Conservation (phyloP, 768 basidiomycete species). For the Boletus coccyginus region DNA sequence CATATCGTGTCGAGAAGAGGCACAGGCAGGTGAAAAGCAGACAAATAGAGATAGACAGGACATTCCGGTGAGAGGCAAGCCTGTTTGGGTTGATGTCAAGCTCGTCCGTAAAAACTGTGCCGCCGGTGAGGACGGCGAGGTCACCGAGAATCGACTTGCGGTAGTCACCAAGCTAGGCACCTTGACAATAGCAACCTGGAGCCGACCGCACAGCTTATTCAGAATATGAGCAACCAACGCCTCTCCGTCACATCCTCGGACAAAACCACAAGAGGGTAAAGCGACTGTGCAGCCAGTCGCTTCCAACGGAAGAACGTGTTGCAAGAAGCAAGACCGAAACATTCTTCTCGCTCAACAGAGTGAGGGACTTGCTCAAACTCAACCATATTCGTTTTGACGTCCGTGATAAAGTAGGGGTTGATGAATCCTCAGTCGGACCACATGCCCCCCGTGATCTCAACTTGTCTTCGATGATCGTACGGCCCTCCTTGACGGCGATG, state of each 20-base stretch:
- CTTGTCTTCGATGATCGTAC: conserved; percentile 92
- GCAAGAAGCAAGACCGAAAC: conserved; percentile 88
- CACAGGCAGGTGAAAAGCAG: too few species aligned
- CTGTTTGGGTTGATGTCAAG: conserved; percentile 96
- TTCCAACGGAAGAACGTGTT: too few species aligned
- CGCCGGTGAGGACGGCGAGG: conserved; percentile 93
- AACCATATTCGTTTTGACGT: conserved; percentile 92
- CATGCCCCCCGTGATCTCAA: conserved; percentile 99
- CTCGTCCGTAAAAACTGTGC: conserved; percentile 94
- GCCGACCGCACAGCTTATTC: conserved; percentile 98
- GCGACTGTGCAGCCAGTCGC: conserved; percentile 71
- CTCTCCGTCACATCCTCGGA: conserved; percentile 96
- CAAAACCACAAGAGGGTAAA: conserved; percentile 91
- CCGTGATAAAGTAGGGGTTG: conserved; percentile 96
- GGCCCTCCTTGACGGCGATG: conserved; percentile 99
- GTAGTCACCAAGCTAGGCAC: conserved; percentile 98
- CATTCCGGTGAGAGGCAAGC: too few species aligned
- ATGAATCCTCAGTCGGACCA: conserved; percentile 98
- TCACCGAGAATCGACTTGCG: conserved; percentile 97
- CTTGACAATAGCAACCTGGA: conserved; percentile 91
- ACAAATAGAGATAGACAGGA: too few species aligned
- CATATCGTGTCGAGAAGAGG: too few species aligned
- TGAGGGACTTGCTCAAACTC: conserved; percentile 95
- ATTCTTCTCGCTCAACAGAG: conserved; percentile 96
- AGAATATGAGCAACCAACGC: conserved; percentile 96